Base-by-base conservation (phyloP, 345 rosid genomes). In the Citrus trifoliata region DNA sequence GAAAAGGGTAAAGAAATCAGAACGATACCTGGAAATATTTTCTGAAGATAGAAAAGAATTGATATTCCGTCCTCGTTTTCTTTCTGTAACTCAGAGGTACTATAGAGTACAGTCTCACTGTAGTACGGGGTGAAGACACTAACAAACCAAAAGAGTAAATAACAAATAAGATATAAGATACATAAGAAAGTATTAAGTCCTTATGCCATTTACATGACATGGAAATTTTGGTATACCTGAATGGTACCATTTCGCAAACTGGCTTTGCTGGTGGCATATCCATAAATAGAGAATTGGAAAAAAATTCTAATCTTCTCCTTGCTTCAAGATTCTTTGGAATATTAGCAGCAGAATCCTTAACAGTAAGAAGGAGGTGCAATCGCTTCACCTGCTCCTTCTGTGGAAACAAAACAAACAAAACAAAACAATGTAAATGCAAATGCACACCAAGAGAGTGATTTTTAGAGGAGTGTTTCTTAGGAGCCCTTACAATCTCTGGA, bases 11-110 rank as follows among this genome's bases (percentile, higher is more conserved):
- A 79, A 66, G 37, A 69, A 79, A 75, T 28, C 32, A 65, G 22
- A 78, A 60, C 27, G 25, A 74, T 89, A 94, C 99, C 99, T 62
- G 99, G 98, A 83, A 88, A 96, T 76, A 96, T 96, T 85, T 96
- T 96, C 91, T 94, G 99, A 83, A 96, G 98, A 86, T 96, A 96
- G 89, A 96, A 96, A 80, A 96, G 95, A 78, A 76, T 90, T 55
- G 99, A 96, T 88, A 96, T 93, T 67, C 99, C 99, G 87, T 96
- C 99, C 88, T 96, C 99, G 84, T 96, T 96, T 88, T 96, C 98
- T 22, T 86, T 88, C 78, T 90, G 95, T 83, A 96, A 83, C 6
- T 96, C 99, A 61, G 94, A 87, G 82, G 89, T 86, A 82, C 99
- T 94, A 88, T 96, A 96, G 70, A 96, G 87, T 71, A 96, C 99